These are phyloP conservation scores for Talaromyces sp. DNA, from an alignment of 2,329 filamentous ascomycete genomes.

Conservation along the genomic window DNA sequence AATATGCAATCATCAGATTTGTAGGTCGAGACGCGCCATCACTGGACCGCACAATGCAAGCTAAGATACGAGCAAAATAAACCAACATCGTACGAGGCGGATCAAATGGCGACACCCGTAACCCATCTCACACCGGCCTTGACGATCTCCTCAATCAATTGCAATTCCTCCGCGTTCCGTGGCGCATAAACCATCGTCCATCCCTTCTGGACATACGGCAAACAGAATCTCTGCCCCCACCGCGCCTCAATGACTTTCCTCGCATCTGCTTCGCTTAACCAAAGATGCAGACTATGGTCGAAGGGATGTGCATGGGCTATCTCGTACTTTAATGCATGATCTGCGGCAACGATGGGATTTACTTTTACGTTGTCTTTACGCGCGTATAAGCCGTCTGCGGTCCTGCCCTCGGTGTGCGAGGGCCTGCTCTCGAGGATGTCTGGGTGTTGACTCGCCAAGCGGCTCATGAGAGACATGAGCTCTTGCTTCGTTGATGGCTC, in stretches of 20 bases:
- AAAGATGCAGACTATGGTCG: constrained; percentile 15
- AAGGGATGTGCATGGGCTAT: constrained; percentile 9
- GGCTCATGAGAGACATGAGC: constrained; percentile 2
- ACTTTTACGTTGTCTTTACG: constrained; percentile 4
- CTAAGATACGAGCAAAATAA: background rate
- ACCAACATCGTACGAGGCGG: no score
- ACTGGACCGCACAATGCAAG: background rate
- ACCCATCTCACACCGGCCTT: constrained; percentile 12
- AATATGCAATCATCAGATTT: background rate
- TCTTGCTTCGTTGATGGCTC: background rate
- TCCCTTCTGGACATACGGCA: constrained; percentile 1
- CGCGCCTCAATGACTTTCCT: constrained; percentile 15
- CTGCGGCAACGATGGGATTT: background rate
- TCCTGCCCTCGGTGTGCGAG: constrained; percentile 7
- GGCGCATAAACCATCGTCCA: constrained; percentile 18
- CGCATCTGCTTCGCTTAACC: constrained; percentile 14
- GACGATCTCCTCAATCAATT: constrained; percentile 11
- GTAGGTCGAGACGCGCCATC: background rate
- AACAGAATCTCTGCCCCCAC: constrained; percentile 15
- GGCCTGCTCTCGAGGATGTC: constrained; percentile 10
- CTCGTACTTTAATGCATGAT: background rate
- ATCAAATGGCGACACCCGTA: constrained; percentile 12
- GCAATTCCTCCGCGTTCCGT: constrained; percentile 9
- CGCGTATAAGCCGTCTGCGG: constrained; percentile 13
- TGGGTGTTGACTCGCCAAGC: background rate